These are phyloP conservation scores for Acrodontium crateriforme DNA, from an alignment of 2,329 filamentous ascomycete genomes.

Conservation along the genomic window DNA sequence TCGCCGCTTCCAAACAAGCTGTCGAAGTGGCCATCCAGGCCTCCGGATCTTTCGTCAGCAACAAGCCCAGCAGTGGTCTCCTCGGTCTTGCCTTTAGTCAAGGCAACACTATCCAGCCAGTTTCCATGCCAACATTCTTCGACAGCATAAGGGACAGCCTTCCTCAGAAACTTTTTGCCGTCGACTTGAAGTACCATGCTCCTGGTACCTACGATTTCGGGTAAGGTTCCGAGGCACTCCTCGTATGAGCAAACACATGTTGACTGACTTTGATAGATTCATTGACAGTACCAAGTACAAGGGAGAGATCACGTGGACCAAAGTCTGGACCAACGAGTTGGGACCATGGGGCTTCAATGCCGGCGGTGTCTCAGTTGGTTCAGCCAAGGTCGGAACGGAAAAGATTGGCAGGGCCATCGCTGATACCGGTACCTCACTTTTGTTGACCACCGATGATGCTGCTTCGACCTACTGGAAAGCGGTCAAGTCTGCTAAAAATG, in stretches of 20 bases:
- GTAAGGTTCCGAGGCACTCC: no score
- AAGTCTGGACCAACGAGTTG: slow-evolving; percentile 42
- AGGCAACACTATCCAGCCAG: slow-evolving; percentile 40
- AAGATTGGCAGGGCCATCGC: slow-evolving; percentile 40
- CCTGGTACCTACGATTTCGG: slow-evolving; percentile 42
- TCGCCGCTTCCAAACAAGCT: slow-evolving; percentile 45
- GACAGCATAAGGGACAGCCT: slow-evolving; percentile 39
- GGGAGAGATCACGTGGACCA: slow-evolving; percentile 39
- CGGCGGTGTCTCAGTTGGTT: slow-evolving; percentile 32
- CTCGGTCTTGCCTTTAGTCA: slow-evolving; percentile 43
- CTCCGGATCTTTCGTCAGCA: slow-evolving; percentile 35
- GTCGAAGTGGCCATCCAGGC: slow-evolving; percentile 48
- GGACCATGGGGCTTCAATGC: slow-evolving; percentile 46
- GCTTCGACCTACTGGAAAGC: slow-evolving; percentile 44
- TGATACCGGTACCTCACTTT: slow-evolving; percentile 54
- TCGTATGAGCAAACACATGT: no score
- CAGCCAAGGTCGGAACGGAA: slow-evolving; percentile 34
- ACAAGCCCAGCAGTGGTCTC: slow-evolving; percentile 43
- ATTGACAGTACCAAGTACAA: slow-evolving; percentile 39
- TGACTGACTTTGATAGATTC: no score
- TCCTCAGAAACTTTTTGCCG: slow-evolving; percentile 40
- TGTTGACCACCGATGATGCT: slow-evolving; percentile 40
- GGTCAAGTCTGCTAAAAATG: slow-evolving; percentile 35
- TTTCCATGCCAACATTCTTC: slow-evolving; percentile 39
- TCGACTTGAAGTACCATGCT: slow-evolving; percentile 37